These are phyloP conservation scores for Fomitopsis pinicola DNA, from an alignment of 1,284 basidiomycete species.

Conservation along the genomic window DNA sequence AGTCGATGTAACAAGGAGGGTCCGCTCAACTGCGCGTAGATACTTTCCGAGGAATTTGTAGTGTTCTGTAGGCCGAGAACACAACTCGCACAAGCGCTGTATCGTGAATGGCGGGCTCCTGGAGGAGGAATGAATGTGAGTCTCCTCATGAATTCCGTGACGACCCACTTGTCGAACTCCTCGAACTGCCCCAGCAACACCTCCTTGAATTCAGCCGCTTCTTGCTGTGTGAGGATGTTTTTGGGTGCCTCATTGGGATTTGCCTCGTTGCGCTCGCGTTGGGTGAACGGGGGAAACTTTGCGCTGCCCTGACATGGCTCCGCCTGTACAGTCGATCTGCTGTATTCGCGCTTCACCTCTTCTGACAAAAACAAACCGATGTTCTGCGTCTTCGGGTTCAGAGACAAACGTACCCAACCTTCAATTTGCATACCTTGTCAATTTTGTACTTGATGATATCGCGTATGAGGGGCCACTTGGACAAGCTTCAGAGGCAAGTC, in stretches of 20 bases:
- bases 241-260: constrained; percentile 51
- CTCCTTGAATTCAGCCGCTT: constrained; percentile 58
- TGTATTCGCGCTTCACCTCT: constrained; percentile 26
- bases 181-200: constrained; percentile 65
- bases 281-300: constrained; percentile 77
- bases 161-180: constrained; percentile 68
- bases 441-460: constrained; percentile 72
- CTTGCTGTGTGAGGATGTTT: constrained; percentile 58
- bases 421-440: constrained; percentile 41
- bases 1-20: constrained; percentile 82
- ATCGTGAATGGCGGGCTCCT: constrained; percentile 87
- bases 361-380: constrained; percentile 46
- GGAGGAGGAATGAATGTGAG: constrained; percentile 8
- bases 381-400: constrained; percentile 40
- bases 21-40: constrained; percentile 83
- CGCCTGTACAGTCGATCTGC: constrained; percentile 38
- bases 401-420: constrained; percentile 11
- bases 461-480: constrained; percentile 61
- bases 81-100: constrained; percentile 88
- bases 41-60: constrained; percentile 87
- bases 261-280: constrained; percentile 45
- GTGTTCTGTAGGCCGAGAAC: constrained; percentile 61
- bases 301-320: constrained; percentile 56
- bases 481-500: constrained; percentile 37
- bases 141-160: constrained; percentile 1